Base-by-base conservation (phyloP, 2,329 filamentous ascomycete genomes). In the Blastomyces percursus region DNA sequence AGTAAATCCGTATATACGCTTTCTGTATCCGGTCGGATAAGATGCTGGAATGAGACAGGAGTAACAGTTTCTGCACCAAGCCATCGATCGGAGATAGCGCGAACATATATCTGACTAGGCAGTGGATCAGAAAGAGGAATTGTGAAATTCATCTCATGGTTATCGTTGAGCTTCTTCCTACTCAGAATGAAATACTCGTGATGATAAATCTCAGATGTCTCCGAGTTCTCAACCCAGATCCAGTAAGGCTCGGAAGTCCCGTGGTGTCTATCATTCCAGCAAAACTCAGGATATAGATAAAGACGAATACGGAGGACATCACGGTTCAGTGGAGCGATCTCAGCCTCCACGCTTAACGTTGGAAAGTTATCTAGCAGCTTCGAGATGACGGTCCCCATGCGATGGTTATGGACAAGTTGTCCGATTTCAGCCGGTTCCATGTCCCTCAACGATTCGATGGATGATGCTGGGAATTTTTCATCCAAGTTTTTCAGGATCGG, bases 221-320 rank as follows among this genome's bases (percentile, higher is more conserved):
- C 94, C 0, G 93, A 96, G 72, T 97, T 96, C 74, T 99, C 94
- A 2, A 99, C 93, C 95, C 94, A 99, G 63, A 99, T 88, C 84
- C 95, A 99, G 77, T 95, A 99, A 3, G 93, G 93, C 71, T 99
- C 94, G 0, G 93, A 96, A 2, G 87, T 91, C 21, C 95, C 95
- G 71, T 99, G 92, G 64, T 96, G 84, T 56, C 89, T 86, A 68
- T 97, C 93, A 69, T 96, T 96, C 94, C 94, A 99, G 46, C 81
- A 81, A 72, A 99, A 99, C 60, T 97, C 92, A 0, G 94, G 91
- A 1, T 87, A 90, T 21, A 99, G 82, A 68, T 82, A 90, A 0
- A 99, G 83, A 71, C 89, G 88, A 70, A 99, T 91, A n/a, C 93
- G 86, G 65, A 99, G 80, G 0, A 99, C 93, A 71, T 99, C 92